Percentiles rank a stretch among this genome's conserved stretches.
Conservation (phyloP, 163 green algal genomes). For the Scenedesmus sp. region DNA sequence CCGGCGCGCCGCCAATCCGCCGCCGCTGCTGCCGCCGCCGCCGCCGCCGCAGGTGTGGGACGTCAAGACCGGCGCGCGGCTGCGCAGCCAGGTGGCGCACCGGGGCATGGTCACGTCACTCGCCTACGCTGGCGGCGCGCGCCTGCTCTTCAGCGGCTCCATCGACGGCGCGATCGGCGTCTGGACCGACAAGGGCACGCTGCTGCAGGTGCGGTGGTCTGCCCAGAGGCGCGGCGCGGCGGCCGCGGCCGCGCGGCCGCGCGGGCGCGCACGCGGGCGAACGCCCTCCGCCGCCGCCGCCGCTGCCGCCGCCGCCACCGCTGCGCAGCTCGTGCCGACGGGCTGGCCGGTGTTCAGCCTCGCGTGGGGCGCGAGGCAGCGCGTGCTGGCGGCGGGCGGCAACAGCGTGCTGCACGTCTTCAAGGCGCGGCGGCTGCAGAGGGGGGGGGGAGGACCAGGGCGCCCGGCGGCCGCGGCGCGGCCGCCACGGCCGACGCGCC, state of each 20-base stretch:
- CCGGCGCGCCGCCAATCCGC: neutral
- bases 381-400: slow-evolving; percentile 67
- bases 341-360: slow-evolving; percentile 67
- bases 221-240: no score
- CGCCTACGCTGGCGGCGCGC: slow-evolving; percentile 57
- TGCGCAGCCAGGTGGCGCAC: slow-evolving; percentile 69
- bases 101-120: slow-evolving; percentile 73
- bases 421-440: slow-evolving; percentile 46
- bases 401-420: slow-evolving; percentile 69
- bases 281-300: neutral
- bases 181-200: slow-evolving; percentile 71
- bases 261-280: no score
- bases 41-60: slow-evolving; percentile 67
- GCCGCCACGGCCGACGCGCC: no score
- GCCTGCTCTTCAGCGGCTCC: slow-evolving; percentile 70
- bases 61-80: slow-evolving; percentile 54
- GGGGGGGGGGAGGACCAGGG: neutral
- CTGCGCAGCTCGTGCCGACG: slow-evolving; percentile 39
- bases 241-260: no score
- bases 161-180: slow-evolving; percentile 76
- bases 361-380: slow-evolving; percentile 60
- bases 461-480: neutral
- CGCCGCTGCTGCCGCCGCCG: neutral
- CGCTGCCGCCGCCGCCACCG: no score
- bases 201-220: slow-evolving; percentile 70